Percentiles rank a stretch among this genome's conserved stretches.
phyloP scores from a whole-genome alignment of 2,329 filamentous ascomycete genomes.

The Falciphora oryzae region DNA sequence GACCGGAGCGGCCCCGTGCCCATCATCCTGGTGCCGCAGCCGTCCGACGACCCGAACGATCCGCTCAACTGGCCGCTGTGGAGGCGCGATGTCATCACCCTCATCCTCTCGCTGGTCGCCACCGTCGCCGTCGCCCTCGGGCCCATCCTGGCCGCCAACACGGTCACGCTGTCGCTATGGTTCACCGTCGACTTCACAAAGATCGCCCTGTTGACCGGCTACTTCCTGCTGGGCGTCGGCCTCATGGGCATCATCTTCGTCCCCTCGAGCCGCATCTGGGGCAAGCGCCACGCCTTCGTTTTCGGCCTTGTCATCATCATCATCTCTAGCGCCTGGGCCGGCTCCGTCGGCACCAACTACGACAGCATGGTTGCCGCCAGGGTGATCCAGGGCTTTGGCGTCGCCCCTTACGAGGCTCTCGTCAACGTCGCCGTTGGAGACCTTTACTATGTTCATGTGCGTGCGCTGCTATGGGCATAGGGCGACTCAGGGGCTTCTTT shows the following conservation, averaged over 20 bases:
- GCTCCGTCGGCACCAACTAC: slow-evolving; percentile 62
- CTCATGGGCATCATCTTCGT: slow-evolving; percentile 80
- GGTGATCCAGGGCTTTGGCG: slow-evolving; percentile 77
- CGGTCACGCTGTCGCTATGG: slow-evolving; percentile 65
- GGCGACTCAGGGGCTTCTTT: background rate
- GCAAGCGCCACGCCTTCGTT: slow-evolving; percentile 84
- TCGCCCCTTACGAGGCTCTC: slow-evolving; percentile 84
- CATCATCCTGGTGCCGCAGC: slow-evolving; percentile 81
- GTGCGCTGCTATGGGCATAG: background rate
- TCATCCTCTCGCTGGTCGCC: slow-evolving; percentile 70
- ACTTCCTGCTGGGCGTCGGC: slow-evolving; percentile 78
- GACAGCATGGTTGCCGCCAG: slow-evolving; percentile 69
- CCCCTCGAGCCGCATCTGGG: slow-evolving; percentile 82
- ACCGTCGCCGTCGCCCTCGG: slow-evolving; percentile 81
- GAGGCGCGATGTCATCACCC: slow-evolving; percentile 75
- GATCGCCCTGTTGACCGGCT: slow-evolving; percentile 78
- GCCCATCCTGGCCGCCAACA: slow-evolving; percentile 84
- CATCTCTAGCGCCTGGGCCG: slow-evolving; percentile 71
- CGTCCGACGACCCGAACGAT: slow-evolving; percentile 85
- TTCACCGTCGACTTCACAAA: slow-evolving; percentile 64
- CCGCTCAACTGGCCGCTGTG: slow-evolving; percentile 81
- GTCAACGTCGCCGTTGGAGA: slow-evolving; percentile 88
- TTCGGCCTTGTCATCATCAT: slow-evolving; percentile 70
- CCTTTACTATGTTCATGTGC: slow-evolving; percentile 73
- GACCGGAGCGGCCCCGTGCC: slow-evolving; percentile 60